phyloP scores from a whole-genome alignment of 371 early-diverging fungal genomes.

The Smittium mucronatum region DNA sequence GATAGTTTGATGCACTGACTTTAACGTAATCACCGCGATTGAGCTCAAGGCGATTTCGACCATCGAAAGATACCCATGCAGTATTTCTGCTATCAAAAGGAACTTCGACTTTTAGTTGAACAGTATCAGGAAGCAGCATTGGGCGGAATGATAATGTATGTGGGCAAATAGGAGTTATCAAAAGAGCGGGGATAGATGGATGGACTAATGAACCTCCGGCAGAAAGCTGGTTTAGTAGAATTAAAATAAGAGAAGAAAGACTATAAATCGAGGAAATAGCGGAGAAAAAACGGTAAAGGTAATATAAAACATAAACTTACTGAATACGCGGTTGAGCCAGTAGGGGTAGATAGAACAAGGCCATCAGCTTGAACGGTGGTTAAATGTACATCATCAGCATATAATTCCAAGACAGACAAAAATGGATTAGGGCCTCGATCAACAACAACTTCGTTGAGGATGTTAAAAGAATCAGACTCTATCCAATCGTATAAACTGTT shows the following conservation, averaged over 20 bases:
- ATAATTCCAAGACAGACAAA: conserved; percentile 77
- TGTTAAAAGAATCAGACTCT: conserved; percentile 35
- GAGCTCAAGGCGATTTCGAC: conserved; percentile 69
- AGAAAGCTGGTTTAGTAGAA: conserved; percentile 35
- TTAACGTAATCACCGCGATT: conserved; percentile 78
- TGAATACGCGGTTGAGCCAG: conserved; percentile 91
- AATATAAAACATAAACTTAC: conserved; percentile 4
- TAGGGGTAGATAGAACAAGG: conserved; percentile 79
- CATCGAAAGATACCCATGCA: conserved; percentile 79
- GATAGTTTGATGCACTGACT: conserved; percentile 67
- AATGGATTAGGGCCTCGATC: conserved; percentile 79
- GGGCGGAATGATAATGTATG: conserved; percentile 89
- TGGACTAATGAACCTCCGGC: conserved; percentile 91
- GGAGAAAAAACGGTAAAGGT: too few species aligned
- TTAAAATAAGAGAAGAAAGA: too few species aligned
- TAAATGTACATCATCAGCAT: conserved; percentile 68
- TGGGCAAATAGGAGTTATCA: conserved; percentile 90
- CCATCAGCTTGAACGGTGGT: conserved; percentile 82
- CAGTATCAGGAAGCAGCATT: conserved; percentile 78
- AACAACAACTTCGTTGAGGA: conserved; percentile 61
- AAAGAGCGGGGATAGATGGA: conserved; percentile 77
- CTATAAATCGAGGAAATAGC: too few species aligned
- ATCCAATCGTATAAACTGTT: conserved; percentile 16
- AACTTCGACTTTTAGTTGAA: conserved; percentile 59
- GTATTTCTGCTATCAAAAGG: conserved; percentile 53